phyloP scores from a whole-genome alignment of 345 rosid species.

The Pugionium cornutum region DNA sequence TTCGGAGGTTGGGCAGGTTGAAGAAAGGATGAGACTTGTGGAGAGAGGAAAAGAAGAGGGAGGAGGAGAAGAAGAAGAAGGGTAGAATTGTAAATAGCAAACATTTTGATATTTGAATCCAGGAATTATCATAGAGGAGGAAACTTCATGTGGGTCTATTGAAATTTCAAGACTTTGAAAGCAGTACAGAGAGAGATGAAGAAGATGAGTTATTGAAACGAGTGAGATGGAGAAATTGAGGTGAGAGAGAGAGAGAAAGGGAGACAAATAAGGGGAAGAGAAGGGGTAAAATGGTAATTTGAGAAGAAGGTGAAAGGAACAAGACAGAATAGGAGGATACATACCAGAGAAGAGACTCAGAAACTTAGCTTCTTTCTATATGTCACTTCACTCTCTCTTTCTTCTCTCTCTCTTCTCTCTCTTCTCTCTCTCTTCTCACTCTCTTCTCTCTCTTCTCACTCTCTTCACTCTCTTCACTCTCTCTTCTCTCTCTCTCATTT shows the following conservation, averaged over 20 bases:
- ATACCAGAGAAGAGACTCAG: slow-evolving; percentile 35
- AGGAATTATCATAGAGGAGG: slow-evolving; percentile 6
- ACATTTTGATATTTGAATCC: slow-evolving; percentile 16
- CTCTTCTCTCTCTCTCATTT: too few relatives aligned
- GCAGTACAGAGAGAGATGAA: slow-evolving; percentile 9
- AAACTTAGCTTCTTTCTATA: slow-evolving; percentile 32
- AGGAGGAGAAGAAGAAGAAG: slow-evolving; percentile 16
- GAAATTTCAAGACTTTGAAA: slow-evolving; percentile 28
- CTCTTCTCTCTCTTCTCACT: too few relatives aligned
- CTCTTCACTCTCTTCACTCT: too few relatives aligned
- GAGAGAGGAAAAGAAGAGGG: neutral
- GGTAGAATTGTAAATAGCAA: slow-evolving; percentile 9
- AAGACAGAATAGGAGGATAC: slow-evolving; percentile 48
- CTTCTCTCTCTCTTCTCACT: neutral
- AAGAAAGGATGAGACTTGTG: slow-evolving; percentile 40
- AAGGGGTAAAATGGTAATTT: slow-evolving; percentile 31
- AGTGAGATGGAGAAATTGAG: slow-evolving; percentile 28
- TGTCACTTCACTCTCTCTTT: slow-evolving; percentile 36
- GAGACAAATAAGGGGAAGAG: neutral
- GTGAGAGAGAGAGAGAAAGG: neutral
- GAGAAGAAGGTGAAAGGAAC: slow-evolving; percentile 52
- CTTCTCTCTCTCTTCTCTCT: slow-evolving; percentile 16
- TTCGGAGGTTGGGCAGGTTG: slow-evolving; percentile 28
- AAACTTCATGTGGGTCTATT: slow-evolving; percentile 34
- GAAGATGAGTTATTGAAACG: slow-evolving; percentile 25